Base-by-base conservation (phyloP, 2,329 filamentous ascomycete species). In the Sclerotinia glacialis region DNA sequence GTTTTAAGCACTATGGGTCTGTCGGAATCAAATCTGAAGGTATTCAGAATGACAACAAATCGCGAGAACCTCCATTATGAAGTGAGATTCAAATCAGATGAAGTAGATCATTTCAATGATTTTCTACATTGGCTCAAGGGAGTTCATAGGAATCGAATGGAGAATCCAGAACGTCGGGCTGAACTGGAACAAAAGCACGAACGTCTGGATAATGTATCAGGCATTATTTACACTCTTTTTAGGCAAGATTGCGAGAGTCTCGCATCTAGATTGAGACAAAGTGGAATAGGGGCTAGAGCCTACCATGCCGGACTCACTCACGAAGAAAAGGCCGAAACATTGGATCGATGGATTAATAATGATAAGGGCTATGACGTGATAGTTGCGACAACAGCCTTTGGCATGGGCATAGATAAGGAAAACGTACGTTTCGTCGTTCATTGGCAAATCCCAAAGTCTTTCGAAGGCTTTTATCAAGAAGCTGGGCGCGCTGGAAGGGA, bases 371-470 rank as follows among this genome's bases (percentile, higher is more conserved):
- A 95, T 78, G 93, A 95, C 76, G 87, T 98, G 59, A 94, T 98
- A 68, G 93, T 97, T 37, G 94, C 94, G 1, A 98, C 94, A 0
- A 98, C 92, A 1, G 94, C 94, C 0, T 98, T 98, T 74, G 94
- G 94, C 2, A 98, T 98, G 94, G 94, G 94, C 34, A 97, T 98
- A 70, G 93, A 98, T 78, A 97, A 97, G 78, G 88, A 95, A 63
- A 90, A 96, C 72, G 94, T 98, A 14, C 90, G 94, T 3, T 97
- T 97, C 73, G 93, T 98, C 0, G 88, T 95, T 1, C 94, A 98
- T 78, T 98, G 94, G 93, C 90, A 92, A 67, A 84, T 97, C 12
- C 92, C 94, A 12, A 96, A 96, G 75, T 95, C 90, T 3, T 97
- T 98, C 76, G 94, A 98, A 77, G 92, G 93, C 1, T 97, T 95